These are phyloP conservation scores for Amanita jacksonii DNA, from an alignment of 768 basidiomycete genomes.

Conservation along the genomic window DNA sequence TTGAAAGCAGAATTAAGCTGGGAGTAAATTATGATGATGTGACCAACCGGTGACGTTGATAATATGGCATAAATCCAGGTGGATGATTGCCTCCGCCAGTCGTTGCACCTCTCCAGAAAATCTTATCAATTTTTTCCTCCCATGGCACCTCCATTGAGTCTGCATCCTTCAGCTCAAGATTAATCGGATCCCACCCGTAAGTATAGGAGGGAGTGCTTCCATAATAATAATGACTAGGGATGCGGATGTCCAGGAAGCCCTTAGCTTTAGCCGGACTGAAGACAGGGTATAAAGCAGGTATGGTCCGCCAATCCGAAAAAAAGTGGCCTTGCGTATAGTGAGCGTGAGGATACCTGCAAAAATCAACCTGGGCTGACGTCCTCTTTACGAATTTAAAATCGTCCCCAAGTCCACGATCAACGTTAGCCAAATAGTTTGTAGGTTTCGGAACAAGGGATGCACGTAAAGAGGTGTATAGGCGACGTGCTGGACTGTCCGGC, in stretches of 20 bases:
- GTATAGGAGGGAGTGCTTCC: slow-evolving; percentile 74
- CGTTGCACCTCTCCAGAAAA: slow-evolving; percentile 95
- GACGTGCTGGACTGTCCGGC: slow-evolving; percentile 69
- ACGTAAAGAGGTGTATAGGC: slow-evolving; percentile 72
- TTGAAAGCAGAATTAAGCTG: slow-evolving; percentile 15
- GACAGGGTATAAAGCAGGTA: slow-evolving; percentile 84
- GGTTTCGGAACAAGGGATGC: slow-evolving; percentile 26
- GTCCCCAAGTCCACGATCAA: slow-evolving; percentile 26
- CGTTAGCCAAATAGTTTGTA: slow-evolving; percentile 13
- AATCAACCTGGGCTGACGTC: slow-evolving; percentile 63
- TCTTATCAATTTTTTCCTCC: slow-evolving; percentile 77
- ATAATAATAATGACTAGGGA: slow-evolving; percentile 96
- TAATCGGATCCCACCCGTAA: slow-evolving; percentile 82
- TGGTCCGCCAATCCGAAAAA: slow-evolving; percentile 93
- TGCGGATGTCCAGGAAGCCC: slow-evolving; percentile 85
- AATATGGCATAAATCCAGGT: slow-evolving; percentile 69
- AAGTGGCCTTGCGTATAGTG: slow-evolving; percentile 90
- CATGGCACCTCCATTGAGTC: slow-evolving; percentile 86
- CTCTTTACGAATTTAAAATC: slow-evolving; percentile 57
- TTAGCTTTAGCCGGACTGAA: slow-evolving; percentile 85
- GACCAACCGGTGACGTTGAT: slow-evolving; percentile 75
- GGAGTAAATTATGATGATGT: slow-evolving; percentile 1
- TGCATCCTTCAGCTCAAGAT: slow-evolving; percentile 59
- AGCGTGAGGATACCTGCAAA: slow-evolving; percentile 74
- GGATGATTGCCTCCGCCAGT: slow-evolving; percentile 91